These are phyloP conservation scores for Tricholoma sp. DNA, from an alignment of 768 basidiomycete species.

Conservation along the genomic window DNA sequence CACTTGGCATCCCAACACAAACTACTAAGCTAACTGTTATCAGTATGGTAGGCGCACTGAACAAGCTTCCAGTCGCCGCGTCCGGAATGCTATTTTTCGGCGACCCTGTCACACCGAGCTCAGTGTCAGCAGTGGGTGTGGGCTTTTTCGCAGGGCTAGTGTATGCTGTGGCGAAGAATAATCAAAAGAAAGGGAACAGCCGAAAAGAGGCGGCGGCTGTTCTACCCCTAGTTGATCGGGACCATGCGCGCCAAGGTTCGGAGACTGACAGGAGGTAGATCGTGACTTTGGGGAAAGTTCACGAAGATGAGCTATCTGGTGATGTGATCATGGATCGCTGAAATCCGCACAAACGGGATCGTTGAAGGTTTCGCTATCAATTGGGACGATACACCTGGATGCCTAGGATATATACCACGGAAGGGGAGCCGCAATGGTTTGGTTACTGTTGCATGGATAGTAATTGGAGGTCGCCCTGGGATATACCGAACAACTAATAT, in stretches of 20 bases:
- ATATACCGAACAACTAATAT: too few species aligned
- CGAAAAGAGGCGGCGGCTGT: constrained; percentile 45
- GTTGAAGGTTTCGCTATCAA: too few species aligned
- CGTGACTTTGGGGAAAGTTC: neutral
- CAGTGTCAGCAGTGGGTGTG: constrained; percentile 78
- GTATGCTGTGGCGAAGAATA: constrained; percentile 93
- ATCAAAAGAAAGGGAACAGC: constrained; percentile 76
- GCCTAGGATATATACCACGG: too few species aligned
- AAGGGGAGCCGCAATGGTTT: too few species aligned
- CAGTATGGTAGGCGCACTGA: constrained; percentile 95
- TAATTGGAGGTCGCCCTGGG: too few species aligned
- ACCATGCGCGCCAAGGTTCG: neutral
- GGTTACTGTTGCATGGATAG: too few species aligned
- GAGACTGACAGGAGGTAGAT: constrained; percentile 11
- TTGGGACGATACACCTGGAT: too few species aligned
- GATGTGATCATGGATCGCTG: too few species aligned
- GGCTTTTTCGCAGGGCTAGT: constrained; percentile 92
- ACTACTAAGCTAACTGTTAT: constrained; percentile 1
- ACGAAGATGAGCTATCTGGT: too few species aligned
- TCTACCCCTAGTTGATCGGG: constrained; percentile 57
- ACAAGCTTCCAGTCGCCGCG: constrained; percentile 96
- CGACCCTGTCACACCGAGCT: constrained; percentile 82
- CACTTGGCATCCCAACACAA: neutral
- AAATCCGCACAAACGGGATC: too few species aligned
- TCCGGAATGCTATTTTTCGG: constrained; percentile 99